These are phyloP conservation scores for Akanthomyces muscarius DNA, from an alignment of 2,329 filamentous ascomycete genomes.

Conservation along the genomic window DNA sequence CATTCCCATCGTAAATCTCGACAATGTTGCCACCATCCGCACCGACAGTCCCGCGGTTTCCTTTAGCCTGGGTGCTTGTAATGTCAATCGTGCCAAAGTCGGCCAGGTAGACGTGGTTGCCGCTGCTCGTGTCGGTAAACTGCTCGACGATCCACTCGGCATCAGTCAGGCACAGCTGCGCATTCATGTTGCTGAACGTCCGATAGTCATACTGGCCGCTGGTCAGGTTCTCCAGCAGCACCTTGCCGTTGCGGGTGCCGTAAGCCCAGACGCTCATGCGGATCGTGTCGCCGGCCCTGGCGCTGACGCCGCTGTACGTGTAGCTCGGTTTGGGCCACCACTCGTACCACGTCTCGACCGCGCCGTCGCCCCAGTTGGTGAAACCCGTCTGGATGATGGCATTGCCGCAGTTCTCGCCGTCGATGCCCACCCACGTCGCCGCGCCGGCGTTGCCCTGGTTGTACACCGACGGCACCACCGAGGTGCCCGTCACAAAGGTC, in stretches of 20 bases:
- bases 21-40: slow-evolving; percentile 1
- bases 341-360: slow-evolving; percentile 38
- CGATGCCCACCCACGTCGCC: slow-evolving; percentile 42
- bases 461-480: neutral
- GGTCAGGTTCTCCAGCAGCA: slow-evolving; percentile 39
- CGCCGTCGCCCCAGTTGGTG: slow-evolving; percentile 33
- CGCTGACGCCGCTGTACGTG: slow-evolving; percentile 28
- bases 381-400: slow-evolving; percentile 38
- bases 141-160: slow-evolving; percentile 57
- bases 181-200: slow-evolving; percentile 33
- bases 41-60: slow-evolving; percentile 26
- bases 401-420: slow-evolving; percentile 32
- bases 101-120: slow-evolving; percentile 22
- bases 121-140: slow-evolving; percentile 4
- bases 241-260: slow-evolving; percentile 20
- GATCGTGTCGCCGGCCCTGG: slow-evolving; percentile 23
- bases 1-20: neutral
- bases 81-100: slow-evolving; percentile 18
- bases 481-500: slow-evolving; percentile 2
- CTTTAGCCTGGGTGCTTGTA: slow-evolving; percentile 4
- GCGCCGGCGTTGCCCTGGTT: slow-evolving; percentile 5
- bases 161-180: slow-evolving; percentile 45
- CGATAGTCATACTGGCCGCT: slow-evolving; percentile 48
- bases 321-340: slow-evolving; percentile 38
- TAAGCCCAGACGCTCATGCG: slow-evolving; percentile 24